Conservation (phyloP, 2,329 filamentous ascomycete species). For the Aureobasidium melanogenum region DNA sequence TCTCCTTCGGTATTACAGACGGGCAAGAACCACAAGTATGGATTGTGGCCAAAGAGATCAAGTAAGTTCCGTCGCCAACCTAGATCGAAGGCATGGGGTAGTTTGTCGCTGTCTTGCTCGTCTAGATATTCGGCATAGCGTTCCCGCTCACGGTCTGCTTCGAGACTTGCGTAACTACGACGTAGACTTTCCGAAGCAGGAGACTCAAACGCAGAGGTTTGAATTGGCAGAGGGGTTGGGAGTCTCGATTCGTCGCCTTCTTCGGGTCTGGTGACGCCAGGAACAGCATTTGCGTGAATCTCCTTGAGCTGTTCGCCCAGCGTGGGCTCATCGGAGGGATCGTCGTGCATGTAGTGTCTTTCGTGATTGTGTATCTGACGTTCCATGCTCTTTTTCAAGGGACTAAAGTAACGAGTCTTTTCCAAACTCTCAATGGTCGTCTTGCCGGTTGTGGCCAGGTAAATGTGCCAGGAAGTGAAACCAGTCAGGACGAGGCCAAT, state of each 20-base stretch:
- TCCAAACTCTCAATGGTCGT: slow-evolving; percentile 96
- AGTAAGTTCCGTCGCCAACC: slow-evolving; percentile 70
- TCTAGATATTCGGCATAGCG: slow-evolving; percentile 77
- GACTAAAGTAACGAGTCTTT: slow-evolving; percentile 86
- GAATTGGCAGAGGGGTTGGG: slow-evolving; percentile 22
- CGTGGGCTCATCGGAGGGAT: slow-evolving; percentile 16
- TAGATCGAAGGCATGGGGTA: slow-evolving; percentile 90
- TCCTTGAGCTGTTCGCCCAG: slow-evolving; percentile 67
- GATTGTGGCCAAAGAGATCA: slow-evolving; percentile 71
- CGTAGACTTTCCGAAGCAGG: slow-evolving; percentile 38
- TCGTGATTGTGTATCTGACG: slow-evolving; percentile 42
- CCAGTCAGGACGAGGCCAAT: slow-evolving; percentile 82
- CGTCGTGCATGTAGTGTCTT: slow-evolving; percentile 4
- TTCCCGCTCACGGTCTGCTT: slow-evolving; percentile 55
- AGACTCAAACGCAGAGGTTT: slow-evolving; percentile 23
- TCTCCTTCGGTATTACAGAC: slow-evolving; percentile 80
- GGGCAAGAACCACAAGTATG: slow-evolving; percentile 68
- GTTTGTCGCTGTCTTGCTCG: slow-evolving; percentile 75
- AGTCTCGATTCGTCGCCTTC: slow-evolving; percentile 56
- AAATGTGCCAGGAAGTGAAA: slow-evolving; percentile 88
- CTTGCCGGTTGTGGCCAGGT: slow-evolving; percentile 67
- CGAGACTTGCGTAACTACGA: slow-evolving; percentile 44
- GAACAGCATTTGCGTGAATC: slow-evolving; percentile 71
- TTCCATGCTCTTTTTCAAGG: slow-evolving; percentile 62
- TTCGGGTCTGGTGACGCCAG: slow-evolving; percentile 70